A percentile compares a stretch with the other conserved stretches of the same genome.
Conservation (phyloP, 2,329 filamentous ascomycete species). For the Fusarium humuli region DNA sequence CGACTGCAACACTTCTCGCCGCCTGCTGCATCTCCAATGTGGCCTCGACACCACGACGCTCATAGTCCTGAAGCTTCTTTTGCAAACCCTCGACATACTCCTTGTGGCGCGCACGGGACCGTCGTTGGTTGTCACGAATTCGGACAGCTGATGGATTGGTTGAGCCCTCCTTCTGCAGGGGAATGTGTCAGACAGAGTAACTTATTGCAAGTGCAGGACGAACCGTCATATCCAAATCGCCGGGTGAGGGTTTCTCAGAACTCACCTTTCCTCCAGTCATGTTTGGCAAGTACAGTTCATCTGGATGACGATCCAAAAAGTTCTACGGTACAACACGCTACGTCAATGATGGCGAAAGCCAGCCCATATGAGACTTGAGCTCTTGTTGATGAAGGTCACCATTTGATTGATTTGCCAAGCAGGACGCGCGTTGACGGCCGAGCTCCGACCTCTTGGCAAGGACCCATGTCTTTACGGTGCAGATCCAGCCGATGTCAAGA, state of each 20-base stretch:
- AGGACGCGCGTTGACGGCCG: constrained; percentile 48
- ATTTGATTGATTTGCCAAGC: constrained; percentile 46
- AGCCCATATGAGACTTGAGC: constrained; percentile 41
- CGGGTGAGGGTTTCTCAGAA: constrained; percentile 22
- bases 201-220: constrained; percentile 14
- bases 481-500: constrained; percentile 46
- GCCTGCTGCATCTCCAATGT: constrained; percentile 66
- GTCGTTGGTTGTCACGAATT: constrained; percentile 65
- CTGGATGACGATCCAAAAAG: constrained; percentile 35
- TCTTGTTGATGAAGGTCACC: constrained; percentile 47
- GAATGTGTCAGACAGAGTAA: constrained; percentile 38
- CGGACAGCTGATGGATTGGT: constrained; percentile 52
- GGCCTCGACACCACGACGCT: constrained; percentile 61
- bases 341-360: constrained; percentile 39
- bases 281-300: constrained; percentile 38
- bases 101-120: constrained; percentile 62
- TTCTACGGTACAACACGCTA: constrained; percentile 27
- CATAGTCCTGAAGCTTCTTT: constrained; percentile 59
- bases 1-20: constrained; percentile 61
- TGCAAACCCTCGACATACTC: constrained; percentile 63
- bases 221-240: constrained; percentile 19
- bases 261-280: constrained; percentile 49
- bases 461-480: constrained; percentile 47
- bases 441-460: constrained; percentile 46
- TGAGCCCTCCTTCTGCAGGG: constrained; percentile 44